Percentiles rank a stretch among this genome's conserved stretches.
phyloP scores from a whole-genome alignment of 2,329 filamentous ascomycete species.

The Colletotrichum sp. region DNA sequence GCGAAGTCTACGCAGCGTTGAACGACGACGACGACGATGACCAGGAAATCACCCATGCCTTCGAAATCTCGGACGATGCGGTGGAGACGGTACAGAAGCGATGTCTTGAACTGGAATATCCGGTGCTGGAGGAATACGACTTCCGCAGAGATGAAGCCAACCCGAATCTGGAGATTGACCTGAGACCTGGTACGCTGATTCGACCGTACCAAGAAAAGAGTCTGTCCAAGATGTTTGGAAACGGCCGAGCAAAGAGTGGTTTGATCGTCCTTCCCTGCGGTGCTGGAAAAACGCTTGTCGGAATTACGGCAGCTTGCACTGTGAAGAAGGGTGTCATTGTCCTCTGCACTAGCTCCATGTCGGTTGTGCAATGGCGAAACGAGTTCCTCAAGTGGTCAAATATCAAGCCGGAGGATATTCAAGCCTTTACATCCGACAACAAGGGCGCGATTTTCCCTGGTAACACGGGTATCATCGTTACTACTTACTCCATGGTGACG shows the following conservation, averaged over 20 bases:
- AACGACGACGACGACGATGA: slow-evolving; percentile 90
- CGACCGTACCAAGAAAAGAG: slow-evolving; percentile 97
- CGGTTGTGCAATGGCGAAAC: slow-evolving; percentile 93
- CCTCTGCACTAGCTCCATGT: slow-evolving; percentile 97
- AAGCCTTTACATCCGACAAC: slow-evolving; percentile 92
- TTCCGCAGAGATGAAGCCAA: slow-evolving; percentile 92
- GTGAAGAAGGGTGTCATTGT: slow-evolving; percentile 97
- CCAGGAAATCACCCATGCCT: slow-evolving; percentile 87
- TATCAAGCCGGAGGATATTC: slow-evolving; percentile 88
- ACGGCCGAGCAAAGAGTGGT: slow-evolving; percentile 94
- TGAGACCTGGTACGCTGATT: slow-evolving; percentile 88
- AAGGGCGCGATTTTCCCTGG: slow-evolving; percentile 83
- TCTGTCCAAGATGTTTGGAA: slow-evolving; percentile 99
- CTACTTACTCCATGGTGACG: slow-evolving; percentile 99
- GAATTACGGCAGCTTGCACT: slow-evolving; percentile 97
- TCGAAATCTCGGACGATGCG: slow-evolving; percentile 82
- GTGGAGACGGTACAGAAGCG: slow-evolving; percentile 90
- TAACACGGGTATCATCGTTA: slow-evolving; percentile 94
- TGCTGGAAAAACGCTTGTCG: slow-evolving; percentile 95
- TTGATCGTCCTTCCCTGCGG: slow-evolving; percentile 97
- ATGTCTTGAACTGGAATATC: slow-evolving; percentile 84
- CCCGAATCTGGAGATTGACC: slow-evolving; percentile 89
- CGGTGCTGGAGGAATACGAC: slow-evolving; percentile 95
- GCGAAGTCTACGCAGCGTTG: slow-evolving; percentile 73
- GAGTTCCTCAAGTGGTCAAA: slow-evolving; percentile 99